Percentiles rank a stretch among this genome's conserved stretches.
Conservation (phyloP, 1,284 basidiomycete species). For the Porodaedalea pini region DNA sequence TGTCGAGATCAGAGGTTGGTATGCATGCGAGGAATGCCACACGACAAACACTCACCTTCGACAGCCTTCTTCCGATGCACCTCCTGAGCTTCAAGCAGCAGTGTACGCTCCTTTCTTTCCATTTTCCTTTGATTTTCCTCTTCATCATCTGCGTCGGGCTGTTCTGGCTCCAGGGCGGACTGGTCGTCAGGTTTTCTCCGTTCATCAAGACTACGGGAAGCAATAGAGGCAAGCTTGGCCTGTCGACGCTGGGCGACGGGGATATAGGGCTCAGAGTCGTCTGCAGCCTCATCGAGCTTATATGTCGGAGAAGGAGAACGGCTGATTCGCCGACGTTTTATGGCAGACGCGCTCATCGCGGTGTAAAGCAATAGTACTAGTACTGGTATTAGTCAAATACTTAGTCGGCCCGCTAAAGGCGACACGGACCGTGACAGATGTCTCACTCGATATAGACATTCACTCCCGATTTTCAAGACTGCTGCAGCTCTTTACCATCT, state of each 20-base stretch:
- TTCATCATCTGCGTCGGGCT: slow-evolving; percentile 71
- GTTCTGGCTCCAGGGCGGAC: slow-evolving; percentile 45
- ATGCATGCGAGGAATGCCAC: neutral
- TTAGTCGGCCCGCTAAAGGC: neutral
- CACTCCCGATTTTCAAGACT: no score
- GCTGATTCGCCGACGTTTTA: slow-evolving; percentile 47
- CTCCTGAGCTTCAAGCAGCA: slow-evolving; percentile 89
- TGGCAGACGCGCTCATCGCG: slow-evolving; percentile 22
- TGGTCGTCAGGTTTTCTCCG: slow-evolving; percentile 53
- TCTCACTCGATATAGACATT: no score
- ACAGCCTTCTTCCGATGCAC: slow-evolving; percentile 78
- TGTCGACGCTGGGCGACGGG: slow-evolving; percentile 84
- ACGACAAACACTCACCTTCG: slow-evolving; percentile 56
- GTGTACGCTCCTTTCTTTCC: slow-evolving; percentile 76
- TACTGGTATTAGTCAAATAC: no score
- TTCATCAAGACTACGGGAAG: slow-evolving; percentile 55
- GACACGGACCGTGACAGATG: no score
- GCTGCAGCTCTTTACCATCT: no score
- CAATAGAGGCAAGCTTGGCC: slow-evolving; percentile 74
- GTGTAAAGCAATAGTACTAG: neutral
- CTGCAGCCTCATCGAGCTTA: slow-evolving; percentile 60
- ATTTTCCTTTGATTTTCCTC: slow-evolving; percentile 72
- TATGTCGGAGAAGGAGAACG: slow-evolving; percentile 58
- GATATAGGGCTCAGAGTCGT: slow-evolving; percentile 78
- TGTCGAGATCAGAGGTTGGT: neutral